A percentile compares a stretch with the other conserved stretches of the same genome.
These are phyloP conservation scores for Saccharomycopsis fodiens DNA, from an alignment of 805 yeast genomes.

Conservation along the genomic window DNA sequence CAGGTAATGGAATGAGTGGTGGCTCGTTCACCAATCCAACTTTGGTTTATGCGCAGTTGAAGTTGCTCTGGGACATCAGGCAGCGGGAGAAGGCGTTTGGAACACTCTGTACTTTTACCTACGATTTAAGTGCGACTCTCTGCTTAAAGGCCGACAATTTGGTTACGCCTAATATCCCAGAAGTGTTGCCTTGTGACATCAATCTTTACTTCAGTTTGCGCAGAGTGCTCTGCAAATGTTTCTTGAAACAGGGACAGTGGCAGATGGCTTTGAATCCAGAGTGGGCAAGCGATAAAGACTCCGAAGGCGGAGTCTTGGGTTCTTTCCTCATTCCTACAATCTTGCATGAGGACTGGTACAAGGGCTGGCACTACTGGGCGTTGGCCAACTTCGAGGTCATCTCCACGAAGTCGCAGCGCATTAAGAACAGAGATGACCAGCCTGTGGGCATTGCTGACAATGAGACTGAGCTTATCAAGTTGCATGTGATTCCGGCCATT, in stretches of 20 bases:
- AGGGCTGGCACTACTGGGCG: slow-evolving; percentile 99
- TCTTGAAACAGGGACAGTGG: slow-evolving; percentile 98
- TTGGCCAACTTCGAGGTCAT: slow-evolving; percentile 94
- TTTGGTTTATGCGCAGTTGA: slow-evolving; percentile 93
- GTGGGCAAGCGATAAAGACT: slow-evolving; percentile 68
- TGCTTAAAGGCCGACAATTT: slow-evolving; percentile 83
- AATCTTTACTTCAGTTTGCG: slow-evolving; percentile 56
- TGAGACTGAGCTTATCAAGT: slow-evolving; percentile 52
- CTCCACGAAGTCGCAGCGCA: slow-evolving; percentile 42
- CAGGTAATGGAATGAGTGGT: slow-evolving; percentile 45
- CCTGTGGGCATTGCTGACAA: slow-evolving; percentile 25
- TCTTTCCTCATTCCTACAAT: slow-evolving; percentile 92
- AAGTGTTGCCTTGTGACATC: slow-evolving; percentile 54
- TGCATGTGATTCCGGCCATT: slow-evolving; percentile 93
- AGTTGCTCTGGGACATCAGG: slow-evolving; percentile 95
- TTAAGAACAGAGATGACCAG: slow-evolving; percentile 24
- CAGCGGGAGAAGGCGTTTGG: slow-evolving; percentile 79
- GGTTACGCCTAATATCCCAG: slow-evolving; percentile 78
- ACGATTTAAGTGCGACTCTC: slow-evolving; percentile 80
- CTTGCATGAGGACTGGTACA: slow-evolving; percentile 89
- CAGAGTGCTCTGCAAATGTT: slow-evolving; percentile 82
- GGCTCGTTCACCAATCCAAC: slow-evolving; percentile 42
- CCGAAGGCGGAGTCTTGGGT: slow-evolving; percentile 78
- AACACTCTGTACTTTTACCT: slow-evolving; percentile 83
- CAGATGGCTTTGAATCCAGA: slow-evolving; percentile 70